phyloP scores from a whole-genome alignment of 2,329 filamentous ascomycete species.

The Chalaropsis thielavioides region DNA sequence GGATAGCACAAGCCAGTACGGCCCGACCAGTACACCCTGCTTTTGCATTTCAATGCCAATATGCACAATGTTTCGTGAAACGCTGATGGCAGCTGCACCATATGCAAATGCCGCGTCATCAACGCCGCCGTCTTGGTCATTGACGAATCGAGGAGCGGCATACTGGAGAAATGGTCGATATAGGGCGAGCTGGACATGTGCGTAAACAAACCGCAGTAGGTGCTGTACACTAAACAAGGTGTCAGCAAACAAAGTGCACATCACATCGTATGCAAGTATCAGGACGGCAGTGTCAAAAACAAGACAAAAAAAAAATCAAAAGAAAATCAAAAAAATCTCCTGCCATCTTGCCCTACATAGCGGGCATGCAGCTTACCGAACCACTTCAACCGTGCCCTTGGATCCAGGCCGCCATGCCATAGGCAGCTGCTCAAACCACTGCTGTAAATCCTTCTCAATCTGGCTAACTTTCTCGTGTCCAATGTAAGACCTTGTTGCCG shows the following conservation, averaged over 20 bases:
- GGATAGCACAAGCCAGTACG: conserved; percentile 78
- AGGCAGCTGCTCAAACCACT: conserved; percentile 55
- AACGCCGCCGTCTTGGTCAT: conserved; percentile 42
- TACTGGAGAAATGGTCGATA: conserved; percentile 78
- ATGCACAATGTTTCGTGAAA: conserved; percentile 61
- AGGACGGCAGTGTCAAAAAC: neutral
- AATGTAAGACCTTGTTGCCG: conserved; percentile 35
- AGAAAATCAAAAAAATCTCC: too few relatives aligned
- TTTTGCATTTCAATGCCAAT: conserved; percentile 66
- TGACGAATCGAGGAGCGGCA: conserved; percentile 48
- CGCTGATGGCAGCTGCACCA: conserved; percentile 44
- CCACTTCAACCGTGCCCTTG: conserved; percentile 58
- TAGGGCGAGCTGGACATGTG: conserved; percentile 68
- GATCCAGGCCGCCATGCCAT: conserved; percentile 63
- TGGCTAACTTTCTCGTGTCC: conserved; percentile 49
- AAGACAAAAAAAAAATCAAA: neutral
- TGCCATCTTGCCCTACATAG: too few relatives aligned
- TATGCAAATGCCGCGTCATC: conserved; percentile 69
- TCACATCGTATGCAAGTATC: neutral
- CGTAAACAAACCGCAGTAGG: conserved; percentile 63
- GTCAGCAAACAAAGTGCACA: neutral
- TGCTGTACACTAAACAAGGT: conserved; percentile 46
- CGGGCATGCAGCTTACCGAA: conserved; percentile 45
- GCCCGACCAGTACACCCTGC: conserved; percentile 59
- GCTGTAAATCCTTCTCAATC: conserved; percentile 47